Evolutionary conservation across 2,329 filamentous ascomycete genomes (phyloP), one percentile per base, ranked within the genome.

Genomic region (Hypoxylon sp.): DNA sequence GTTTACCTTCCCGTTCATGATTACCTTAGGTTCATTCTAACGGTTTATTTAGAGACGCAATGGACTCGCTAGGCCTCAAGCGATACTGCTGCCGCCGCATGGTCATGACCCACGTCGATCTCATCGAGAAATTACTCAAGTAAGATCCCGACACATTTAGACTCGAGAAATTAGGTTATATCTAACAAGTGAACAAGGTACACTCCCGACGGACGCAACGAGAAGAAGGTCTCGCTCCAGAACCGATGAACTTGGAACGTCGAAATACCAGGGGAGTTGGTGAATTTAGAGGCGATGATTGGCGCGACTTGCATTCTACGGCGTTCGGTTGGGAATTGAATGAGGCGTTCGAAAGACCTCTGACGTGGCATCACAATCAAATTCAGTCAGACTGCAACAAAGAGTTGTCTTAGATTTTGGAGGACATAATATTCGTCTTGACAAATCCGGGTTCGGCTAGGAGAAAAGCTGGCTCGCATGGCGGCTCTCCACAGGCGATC

Each of bases 101-200:
- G 96, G 89, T 99, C 80, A 97, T 99, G 92, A 99, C 96, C 64
- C 96, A 99, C 81, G 96, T 99, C 75, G 96, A 99, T 79, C 85
- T 99, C 67, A 97, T 99, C 74, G 96, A 99, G 85, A 99, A 99
- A 83, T 88, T 99, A 52, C 88, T 99, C 71, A 93, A 95, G 92
- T 97, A 89, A 73, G 87, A 74, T 6, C 1, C 32, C 38, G 8
- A 24, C 58, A 38, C 40, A 9, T 28, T 40, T 7, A 42, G n/a
- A 56, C 33, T 12, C 20, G n/a, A 32, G n/a, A 2, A 18, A 32
- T 30, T 8, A 20, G 18, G 8, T 8, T 56, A n/a, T n/a, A n/a
- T 46, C 66, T 74, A 68, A 74, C 67, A 33, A n/a, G 11, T 32
- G 33, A 48, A 50, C 56, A 51, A 88, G 86, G 77, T 88, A 89